A percentile compares a stretch with the other conserved stretches of the same genome.
Evolutionary conservation across 257 asterid species (phyloP).

Genomic region (Nemophila menziesii): DNA sequence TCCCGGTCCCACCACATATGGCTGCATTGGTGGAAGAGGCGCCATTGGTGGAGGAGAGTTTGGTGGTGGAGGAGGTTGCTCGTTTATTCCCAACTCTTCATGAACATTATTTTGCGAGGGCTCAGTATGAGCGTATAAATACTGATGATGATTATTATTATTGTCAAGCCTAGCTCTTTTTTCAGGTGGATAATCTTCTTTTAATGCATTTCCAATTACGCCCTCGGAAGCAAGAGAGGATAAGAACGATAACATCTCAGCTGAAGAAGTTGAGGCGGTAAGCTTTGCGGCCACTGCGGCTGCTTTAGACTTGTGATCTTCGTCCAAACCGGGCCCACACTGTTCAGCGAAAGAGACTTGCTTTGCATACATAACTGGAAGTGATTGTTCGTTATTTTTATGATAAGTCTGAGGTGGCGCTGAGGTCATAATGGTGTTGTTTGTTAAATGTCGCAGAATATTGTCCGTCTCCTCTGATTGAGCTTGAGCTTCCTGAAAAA

Average conservation of each 20-base stretch:
- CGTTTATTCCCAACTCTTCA: slow-evolving; percentile 20
- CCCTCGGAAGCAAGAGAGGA: slow-evolving; percentile 84
- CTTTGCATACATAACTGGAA: slow-evolving; percentile 46
- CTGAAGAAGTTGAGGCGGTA: slow-evolving; percentile 75
- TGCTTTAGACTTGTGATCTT: slow-evolving; percentile 60
- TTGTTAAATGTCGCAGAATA: slow-evolving; percentile 29
- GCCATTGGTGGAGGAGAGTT: slow-evolving; percentile 66
- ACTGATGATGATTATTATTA: slow-evolving; percentile 41
- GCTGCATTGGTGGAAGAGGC: slow-evolving; percentile 66
- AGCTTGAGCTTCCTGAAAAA: slow-evolving; percentile 57
- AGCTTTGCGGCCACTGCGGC: slow-evolving; percentile 88
- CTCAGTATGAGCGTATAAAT: slow-evolving; percentile 22
- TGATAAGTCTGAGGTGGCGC: slow-evolving; percentile 20
- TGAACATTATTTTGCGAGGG: slow-evolving; percentile 21
- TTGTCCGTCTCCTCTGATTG: slow-evolving; percentile 42
- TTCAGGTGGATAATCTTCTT: slow-evolving; percentile 48
- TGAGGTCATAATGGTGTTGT: slow-evolving; percentile 22
- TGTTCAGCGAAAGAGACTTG: slow-evolving; percentile 39
- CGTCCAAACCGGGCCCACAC: slow-evolving; percentile 29
- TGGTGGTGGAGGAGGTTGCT: slow-evolving; percentile 61
- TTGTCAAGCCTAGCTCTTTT: slow-evolving; percentile 58
- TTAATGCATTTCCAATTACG: slow-evolving; percentile 35
- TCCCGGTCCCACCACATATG: slow-evolving; percentile 47
- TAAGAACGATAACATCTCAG: slow-evolving; percentile 77
- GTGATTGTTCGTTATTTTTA: slow-evolving; percentile 32